Conservation (phyloP, 2,329 filamentous ascomycete species). For the Leptographium wingfieldii region DNA sequence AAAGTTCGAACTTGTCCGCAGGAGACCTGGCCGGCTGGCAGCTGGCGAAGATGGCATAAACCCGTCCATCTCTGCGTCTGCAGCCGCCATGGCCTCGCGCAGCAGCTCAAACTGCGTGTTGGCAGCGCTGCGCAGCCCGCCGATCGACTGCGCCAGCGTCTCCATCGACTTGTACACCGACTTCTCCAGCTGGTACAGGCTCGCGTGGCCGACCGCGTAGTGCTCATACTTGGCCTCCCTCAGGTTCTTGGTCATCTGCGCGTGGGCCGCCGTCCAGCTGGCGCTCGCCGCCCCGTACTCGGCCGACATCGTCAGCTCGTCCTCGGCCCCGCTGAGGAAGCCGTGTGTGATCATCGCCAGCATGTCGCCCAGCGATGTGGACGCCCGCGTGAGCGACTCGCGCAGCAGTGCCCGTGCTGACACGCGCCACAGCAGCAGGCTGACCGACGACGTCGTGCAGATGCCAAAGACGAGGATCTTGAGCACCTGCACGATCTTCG, state of each 20-base stretch:
- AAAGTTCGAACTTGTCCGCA: conserved; percentile 17
- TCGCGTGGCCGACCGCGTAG: conserved; percentile 67
- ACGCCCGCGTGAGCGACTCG: conserved; percentile 59
- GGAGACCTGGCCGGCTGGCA: conserved; percentile 9
- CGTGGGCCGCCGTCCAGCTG: conserved; percentile 54
- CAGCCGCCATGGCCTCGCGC: conserved; percentile 37
- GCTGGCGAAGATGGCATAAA: not conserved
- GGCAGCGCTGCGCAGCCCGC: conserved; percentile 79
- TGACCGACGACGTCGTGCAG: conserved; percentile 56
- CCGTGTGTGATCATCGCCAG: conserved; percentile 68
- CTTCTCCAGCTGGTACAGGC: conserved; percentile 65
- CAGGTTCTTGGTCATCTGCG: conserved; percentile 61
- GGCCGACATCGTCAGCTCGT: conserved; percentile 52
- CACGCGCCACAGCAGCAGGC: conserved; percentile 63
- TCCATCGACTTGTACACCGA: conserved; percentile 75
- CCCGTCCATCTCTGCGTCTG: not conserved
- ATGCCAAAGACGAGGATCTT: conserved; percentile 78
- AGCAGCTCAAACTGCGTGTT: conserved; percentile 79
- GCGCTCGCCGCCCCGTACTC: conserved; percentile 50
- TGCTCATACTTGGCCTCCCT: conserved; percentile 84
- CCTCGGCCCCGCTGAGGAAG: conserved; percentile 72
- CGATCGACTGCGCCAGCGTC: conserved; percentile 74
- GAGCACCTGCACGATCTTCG: conserved; percentile 69
- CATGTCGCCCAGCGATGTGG: conserved; percentile 67
- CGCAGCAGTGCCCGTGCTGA: conserved; percentile 65